Percentiles rank a stretch among this genome's conserved stretches.
Conservation (phyloP, 371 early-diverging fungal genomes). For the Mortierella sp. region DNA sequence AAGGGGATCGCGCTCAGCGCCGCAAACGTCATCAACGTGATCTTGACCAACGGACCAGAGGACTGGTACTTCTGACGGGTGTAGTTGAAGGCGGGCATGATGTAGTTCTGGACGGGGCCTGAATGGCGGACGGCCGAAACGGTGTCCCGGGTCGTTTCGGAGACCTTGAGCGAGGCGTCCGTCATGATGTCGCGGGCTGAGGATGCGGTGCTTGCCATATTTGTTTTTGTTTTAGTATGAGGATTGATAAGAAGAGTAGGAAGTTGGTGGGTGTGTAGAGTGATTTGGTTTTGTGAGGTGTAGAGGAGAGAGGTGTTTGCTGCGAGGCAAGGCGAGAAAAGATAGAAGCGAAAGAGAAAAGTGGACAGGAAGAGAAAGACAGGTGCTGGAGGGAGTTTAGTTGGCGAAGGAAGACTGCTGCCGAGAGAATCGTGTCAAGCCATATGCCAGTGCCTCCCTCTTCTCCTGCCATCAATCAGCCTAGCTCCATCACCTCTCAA, state of each 20-base stretch:
- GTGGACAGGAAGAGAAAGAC: background rate
- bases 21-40: conserved; percentile 23
- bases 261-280: too few species aligned
- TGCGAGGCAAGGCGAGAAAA: background rate
- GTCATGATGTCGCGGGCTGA: conserved; percentile 23
- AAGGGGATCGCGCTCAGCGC: conserved; percentile 33
- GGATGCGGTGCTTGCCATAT: conserved; percentile 8
- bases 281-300: background rate
- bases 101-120: conserved; percentile 17
- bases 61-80: conserved; percentile 1
- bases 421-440: background rate
- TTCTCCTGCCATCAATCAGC: background rate
- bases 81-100: conserved; percentile 1
- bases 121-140: conserved; percentile 18
- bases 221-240: background rate
- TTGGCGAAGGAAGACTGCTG: background rate
- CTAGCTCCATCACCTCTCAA: background rate
- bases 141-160: conserved; percentile 20
- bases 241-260: background rate
- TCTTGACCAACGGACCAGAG: conserved; percentile 16
- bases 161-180: conserved; percentile 13
- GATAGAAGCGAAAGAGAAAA: background rate
- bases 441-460: background rate
- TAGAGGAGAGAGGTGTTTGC: background rate
- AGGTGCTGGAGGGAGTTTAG: background rate